Conservation (phyloP, 331 rosid genomes). For the Arachis monticola region DNA sequence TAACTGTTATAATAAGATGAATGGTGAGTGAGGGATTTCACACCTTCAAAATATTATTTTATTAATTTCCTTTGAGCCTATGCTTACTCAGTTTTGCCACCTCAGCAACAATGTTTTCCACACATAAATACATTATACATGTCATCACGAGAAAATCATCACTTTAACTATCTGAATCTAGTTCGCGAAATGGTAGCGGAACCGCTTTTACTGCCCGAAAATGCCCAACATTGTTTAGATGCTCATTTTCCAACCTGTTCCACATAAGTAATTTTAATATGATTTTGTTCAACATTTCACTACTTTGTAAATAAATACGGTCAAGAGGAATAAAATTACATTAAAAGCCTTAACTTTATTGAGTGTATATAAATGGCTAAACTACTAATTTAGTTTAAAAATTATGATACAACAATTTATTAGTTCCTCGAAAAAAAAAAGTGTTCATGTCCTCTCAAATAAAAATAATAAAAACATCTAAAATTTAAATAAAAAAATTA, state of each 20-base stretch:
- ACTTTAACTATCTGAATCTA: slow-evolving; percentile 69
- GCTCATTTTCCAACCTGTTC: slow-evolving; percentile 89
- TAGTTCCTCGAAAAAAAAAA: no score
- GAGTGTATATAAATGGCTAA: no score
- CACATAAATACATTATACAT: slow-evolving; percentile 37
- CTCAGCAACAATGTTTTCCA: slow-evolving; percentile 30
- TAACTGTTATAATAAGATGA: slow-evolving; percentile 2
- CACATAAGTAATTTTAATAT: background rate
- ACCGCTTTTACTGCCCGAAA: slow-evolving; percentile 78
- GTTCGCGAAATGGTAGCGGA: slow-evolving; percentile 76
- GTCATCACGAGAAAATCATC: slow-evolving; percentile 2
- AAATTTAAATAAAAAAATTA: no score
- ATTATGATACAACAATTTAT: no score
- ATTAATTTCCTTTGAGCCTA: slow-evolving; percentile 34
- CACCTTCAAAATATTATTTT: slow-evolving; percentile 35
- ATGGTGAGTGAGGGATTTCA: slow-evolving; percentile 18
- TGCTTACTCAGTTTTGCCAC: slow-evolving; percentile 15
- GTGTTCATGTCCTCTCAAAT: no score
- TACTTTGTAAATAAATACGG: background rate
- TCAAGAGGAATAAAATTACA: background rate
- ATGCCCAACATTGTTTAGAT: slow-evolving; percentile 81
- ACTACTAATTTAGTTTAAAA: no score
- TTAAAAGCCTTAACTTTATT: background rate
- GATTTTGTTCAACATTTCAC: background rate
- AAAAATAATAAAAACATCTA: no score